Evolutionary conservation across 2,329 filamentous ascomycete genomes (phyloP).

Genomic region (Paraphaeosphaeria minitans): DNA sequence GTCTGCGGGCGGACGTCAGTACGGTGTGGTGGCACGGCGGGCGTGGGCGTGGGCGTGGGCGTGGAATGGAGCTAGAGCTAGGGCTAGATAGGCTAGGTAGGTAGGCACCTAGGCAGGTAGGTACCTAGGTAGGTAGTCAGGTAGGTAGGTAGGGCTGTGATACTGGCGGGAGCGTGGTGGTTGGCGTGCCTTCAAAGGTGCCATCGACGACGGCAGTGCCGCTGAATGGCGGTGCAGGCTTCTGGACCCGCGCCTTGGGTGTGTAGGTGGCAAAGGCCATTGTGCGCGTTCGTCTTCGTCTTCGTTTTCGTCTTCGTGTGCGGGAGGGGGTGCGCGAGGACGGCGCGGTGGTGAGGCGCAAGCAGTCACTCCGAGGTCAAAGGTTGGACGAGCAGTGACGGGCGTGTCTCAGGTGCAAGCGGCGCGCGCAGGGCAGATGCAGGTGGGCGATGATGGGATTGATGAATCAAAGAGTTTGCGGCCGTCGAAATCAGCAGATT

Average conservation of each 20-base stretch:
- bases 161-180: neutral
- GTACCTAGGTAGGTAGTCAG: too few relatives aligned
- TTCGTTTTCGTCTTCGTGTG: too few relatives aligned
- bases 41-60: neutral
- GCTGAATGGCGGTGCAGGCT: conserved; percentile 46
- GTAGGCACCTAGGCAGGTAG: too few relatives aligned
- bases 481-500: conserved; percentile 7
- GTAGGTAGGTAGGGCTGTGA: neutral
- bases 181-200: conserved; percentile 45
- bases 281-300: conserved; percentile 3
- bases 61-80: neutral
- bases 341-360: conserved; percentile 14
- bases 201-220: conserved; percentile 49
- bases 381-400: conserved; percentile 1
- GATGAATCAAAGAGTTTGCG: neutral
- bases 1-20: conserved; percentile 27
- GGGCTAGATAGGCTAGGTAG: too few relatives aligned
- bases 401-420: conserved; percentile 7
- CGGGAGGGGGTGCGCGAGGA: conserved; percentile 10
- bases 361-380: neutral
- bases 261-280: conserved; percentile 45
- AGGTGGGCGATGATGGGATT: neutral
- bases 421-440: neutral
- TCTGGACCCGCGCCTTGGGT: conserved; percentile 48
- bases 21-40: neutral